Percentiles rank a stretch among this genome's conserved stretches.
These are phyloP conservation scores for Remersonia thermophila DNA, from an alignment of 2,329 filamentous ascomycete genomes.

Conservation along the genomic window DNA sequence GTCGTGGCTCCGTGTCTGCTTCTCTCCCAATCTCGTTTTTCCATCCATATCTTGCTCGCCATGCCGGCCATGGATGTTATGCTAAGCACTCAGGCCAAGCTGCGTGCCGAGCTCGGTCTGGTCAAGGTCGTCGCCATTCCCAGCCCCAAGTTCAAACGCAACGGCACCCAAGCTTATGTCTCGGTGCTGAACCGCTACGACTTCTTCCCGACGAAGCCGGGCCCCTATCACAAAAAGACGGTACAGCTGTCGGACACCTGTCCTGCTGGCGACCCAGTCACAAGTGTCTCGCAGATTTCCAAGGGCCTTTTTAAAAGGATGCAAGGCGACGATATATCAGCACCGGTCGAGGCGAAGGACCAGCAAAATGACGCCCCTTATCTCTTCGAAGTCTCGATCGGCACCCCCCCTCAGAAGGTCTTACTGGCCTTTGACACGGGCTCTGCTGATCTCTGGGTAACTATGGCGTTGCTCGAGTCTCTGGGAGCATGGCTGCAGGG, in stretches of 20 bases:
- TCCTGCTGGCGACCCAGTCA: slow-evolving; percentile 17
- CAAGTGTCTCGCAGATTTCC: slow-evolving; percentile 21
- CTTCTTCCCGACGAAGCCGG: slow-evolving; percentile 48
- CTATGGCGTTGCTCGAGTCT: slow-evolving; percentile 11
- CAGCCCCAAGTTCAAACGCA: slow-evolving; percentile 47
- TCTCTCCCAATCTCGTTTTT: too few species aligned
- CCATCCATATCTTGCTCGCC: too few species aligned
- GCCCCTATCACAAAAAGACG: slow-evolving; percentile 43
- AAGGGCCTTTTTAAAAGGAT: slow-evolving; percentile 35
- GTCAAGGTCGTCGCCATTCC: slow-evolving; percentile 37
- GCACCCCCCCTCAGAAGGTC: slow-evolving; percentile 50
- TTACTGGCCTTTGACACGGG: slow-evolving; percentile 59
- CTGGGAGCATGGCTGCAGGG: too few species aligned
- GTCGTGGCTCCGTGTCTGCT: too few species aligned
- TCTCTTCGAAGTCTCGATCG: slow-evolving; percentile 50
- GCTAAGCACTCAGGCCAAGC: slow-evolving; percentile 23
- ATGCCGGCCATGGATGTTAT: slow-evolving; percentile 15
- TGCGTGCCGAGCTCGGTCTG: slow-evolving; percentile 26
- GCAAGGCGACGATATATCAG: slow-evolving; percentile 29
- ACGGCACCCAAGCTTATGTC: slow-evolving; percentile 52
- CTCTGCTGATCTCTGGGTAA: slow-evolving; percentile 58
- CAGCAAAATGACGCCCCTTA: slow-evolving; percentile 56
- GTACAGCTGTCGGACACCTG: slow-evolving; percentile 22
- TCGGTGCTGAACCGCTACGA: slow-evolving; percentile 48
- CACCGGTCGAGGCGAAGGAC: slow-evolving; percentile 47